Percentiles rank a stretch among this genome's conserved stretches.
phyloP scores from a whole-genome alignment of 768 basidiomycete genomes.

The Boletus tomentosulus region DNA sequence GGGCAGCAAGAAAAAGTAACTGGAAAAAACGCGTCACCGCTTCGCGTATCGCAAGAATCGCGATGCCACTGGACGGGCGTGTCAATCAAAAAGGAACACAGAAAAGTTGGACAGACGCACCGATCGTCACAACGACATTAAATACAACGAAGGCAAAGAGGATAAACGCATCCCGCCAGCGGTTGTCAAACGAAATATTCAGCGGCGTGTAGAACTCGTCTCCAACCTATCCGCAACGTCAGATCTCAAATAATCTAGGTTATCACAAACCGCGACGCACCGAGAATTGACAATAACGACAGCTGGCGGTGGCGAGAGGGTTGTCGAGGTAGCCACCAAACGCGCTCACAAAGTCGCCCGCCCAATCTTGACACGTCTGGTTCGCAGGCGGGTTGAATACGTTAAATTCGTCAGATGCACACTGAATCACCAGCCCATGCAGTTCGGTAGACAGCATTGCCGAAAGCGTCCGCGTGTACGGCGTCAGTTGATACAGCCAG shows the following conservation, averaged over 20 bases:
- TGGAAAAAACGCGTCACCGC: constrained; percentile 31
- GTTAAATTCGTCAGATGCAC: constrained; percentile 66
- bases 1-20: neutral
- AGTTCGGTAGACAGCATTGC: constrained; percentile 78
- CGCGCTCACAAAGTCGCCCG: constrained; percentile 52
- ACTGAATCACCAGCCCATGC: constrained; percentile 60
- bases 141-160: constrained; percentile 65
- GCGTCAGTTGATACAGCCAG: constrained; percentile 74
- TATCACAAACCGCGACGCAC: constrained; percentile 21
- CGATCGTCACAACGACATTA: constrained; percentile 61
- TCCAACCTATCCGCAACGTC: constrained; percentile 37
- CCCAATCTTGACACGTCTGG: constrained; percentile 72
- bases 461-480: constrained; percentile 66
- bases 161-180: constrained; percentile 71
- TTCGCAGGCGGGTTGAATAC: constrained; percentile 69
- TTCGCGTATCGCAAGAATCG: constrained; percentile 69
- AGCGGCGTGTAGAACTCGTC: constrained; percentile 69
- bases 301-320: constrained; percentile 50
- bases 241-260: neutral
- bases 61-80: constrained; percentile 47
- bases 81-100: neutral
- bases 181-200: constrained; percentile 56
- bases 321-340: constrained; percentile 78
- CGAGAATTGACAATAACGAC: constrained; percentile 70
- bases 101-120: constrained; percentile 24